Conservation (phyloP, 345 rosid species). For the Salix brachista region DNA sequence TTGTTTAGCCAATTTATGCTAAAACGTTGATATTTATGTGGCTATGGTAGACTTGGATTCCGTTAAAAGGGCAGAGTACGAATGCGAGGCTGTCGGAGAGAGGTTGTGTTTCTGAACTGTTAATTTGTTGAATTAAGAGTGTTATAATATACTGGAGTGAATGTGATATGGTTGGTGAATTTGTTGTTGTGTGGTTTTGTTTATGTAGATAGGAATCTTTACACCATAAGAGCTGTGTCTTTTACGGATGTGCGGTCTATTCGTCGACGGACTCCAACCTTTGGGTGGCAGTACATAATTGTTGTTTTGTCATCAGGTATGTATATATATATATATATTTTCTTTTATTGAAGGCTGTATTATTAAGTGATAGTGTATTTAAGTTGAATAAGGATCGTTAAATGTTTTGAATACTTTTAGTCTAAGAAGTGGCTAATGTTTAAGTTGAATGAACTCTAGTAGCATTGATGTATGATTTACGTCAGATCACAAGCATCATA, state of each 20-base stretch:
- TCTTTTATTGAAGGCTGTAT: not conserved
- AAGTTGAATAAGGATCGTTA: not conserved
- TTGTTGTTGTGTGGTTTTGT: conserved; percentile 13
- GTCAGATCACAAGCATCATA: not conserved
- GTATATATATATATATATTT: not conserved
- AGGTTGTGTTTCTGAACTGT: conserved; percentile 41
- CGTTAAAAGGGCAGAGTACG: conserved; percentile 72
- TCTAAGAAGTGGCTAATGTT: not conserved
- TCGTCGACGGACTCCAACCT: conserved; percentile 74
- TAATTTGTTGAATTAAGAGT: not conserved
- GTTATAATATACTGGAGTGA: not conserved
- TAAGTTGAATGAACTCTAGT: not conserved
- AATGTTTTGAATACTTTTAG: not conserved
- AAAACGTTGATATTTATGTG: not conserved
- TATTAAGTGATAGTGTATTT: not conserved
- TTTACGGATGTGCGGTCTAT: conserved; percentile 80
- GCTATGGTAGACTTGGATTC: conserved; percentile 73
- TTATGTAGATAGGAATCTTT: conserved; percentile 70
- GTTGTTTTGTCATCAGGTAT: conserved; percentile 78
- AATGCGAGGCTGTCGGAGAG: conserved; percentile 68
- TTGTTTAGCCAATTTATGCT: not conserved
- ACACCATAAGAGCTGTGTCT: conserved; percentile 77
- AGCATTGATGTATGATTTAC: too few species aligned
- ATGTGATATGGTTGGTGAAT: not conserved
- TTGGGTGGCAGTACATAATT: conserved; percentile 98